phyloP scores from a whole-genome alignment of 352 stramenopile species.

The Globisporangium okanoganense region DNA sequence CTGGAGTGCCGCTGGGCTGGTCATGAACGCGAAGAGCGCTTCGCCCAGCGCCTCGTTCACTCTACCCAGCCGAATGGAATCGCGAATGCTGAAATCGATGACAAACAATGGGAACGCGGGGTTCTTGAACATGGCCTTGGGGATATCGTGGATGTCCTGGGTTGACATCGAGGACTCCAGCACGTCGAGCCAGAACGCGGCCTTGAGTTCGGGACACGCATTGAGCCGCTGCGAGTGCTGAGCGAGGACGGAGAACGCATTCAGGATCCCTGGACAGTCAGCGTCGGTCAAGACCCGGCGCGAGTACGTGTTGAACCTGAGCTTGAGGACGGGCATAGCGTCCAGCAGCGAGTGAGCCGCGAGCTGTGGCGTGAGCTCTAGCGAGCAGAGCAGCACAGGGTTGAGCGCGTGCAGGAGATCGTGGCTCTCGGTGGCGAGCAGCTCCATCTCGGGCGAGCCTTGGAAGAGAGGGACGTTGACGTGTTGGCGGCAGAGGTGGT shows the following conservation, averaged over 20 bases:
- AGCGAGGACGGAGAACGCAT: not conserved
- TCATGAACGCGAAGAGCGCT: not conserved
- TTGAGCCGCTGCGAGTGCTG: constrained; percentile 1
- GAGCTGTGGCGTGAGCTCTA: not conserved
- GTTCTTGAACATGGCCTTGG: not conserved
- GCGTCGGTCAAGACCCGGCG: not conserved
- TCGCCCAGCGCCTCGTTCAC: not conserved
- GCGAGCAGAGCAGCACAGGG: not conserved
- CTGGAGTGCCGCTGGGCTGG: not conserved
- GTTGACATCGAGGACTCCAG: constrained; percentile 1
- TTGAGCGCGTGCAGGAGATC: not conserved
- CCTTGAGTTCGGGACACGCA: constrained; percentile 3
- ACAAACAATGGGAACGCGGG: not conserved
- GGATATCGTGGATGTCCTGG: too few relatives aligned
- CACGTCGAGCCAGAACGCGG: constrained; percentile 10
- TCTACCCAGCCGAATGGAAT: not conserved
- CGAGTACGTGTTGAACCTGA: not conserved
- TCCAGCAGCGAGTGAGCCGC: not conserved
- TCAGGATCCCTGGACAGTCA: not conserved
- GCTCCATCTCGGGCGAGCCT: not conserved
- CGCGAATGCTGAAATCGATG: not conserved
- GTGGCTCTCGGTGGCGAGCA: constrained; percentile 1
- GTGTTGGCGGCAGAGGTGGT: not conserved
- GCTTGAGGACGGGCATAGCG: not conserved
- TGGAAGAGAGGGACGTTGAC: not conserved